Base-by-base conservation (phyloP, 495 filamentous ascomycete species). In the Astrocystis sublimbata region DNA sequence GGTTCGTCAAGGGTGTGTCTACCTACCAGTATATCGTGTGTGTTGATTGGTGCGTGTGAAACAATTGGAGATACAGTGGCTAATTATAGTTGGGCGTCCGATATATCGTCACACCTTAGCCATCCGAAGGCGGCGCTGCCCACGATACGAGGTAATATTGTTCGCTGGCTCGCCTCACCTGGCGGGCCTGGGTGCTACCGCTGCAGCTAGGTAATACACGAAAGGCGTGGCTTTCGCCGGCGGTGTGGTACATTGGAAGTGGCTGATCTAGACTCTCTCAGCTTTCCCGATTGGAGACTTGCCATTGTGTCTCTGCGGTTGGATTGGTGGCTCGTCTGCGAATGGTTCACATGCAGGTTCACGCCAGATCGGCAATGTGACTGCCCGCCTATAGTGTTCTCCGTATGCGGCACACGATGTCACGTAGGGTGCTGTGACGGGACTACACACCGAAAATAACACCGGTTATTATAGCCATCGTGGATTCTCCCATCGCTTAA, bases 341-440 rank as follows among this genome's bases (percentile, higher is more conserved):
- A n/a, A n/a, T 57, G 28, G 19, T 24, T 13, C 17, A 40, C 21
- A 43, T 45, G 38, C 40, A 45, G 40, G 54, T 17, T 5, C 7
- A n/a, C 1, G 12, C 0, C 33, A 30, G 40, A 41, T 31, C 36
- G 24, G 40, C 35, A 45, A 31, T 57, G 53, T 31, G 40, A 57
- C 54, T 40, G 40, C 54, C 40, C n/a, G n/a, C 17, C 6, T 17
- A 57, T 57, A 38, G 26, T 57, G 45, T 33, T 57, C n/a, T n/a
- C n/a, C n/a, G n/a, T n/a, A 57, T 57, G 43, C 30, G 54, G 19
- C 15, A 43, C 15, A 6, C 40, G 40, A 57, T 57, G 54, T 57
- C 54, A 57, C 54, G 40, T 57, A 43, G 21, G 15, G 26, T 45
- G 40, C 38, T 40, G 53, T 40, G 40, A 41, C 21, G 35, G n/a